phyloP scores from a whole-genome alignment of 1,284 basidiomycete genomes.

The Vanrija humicola region DNA sequence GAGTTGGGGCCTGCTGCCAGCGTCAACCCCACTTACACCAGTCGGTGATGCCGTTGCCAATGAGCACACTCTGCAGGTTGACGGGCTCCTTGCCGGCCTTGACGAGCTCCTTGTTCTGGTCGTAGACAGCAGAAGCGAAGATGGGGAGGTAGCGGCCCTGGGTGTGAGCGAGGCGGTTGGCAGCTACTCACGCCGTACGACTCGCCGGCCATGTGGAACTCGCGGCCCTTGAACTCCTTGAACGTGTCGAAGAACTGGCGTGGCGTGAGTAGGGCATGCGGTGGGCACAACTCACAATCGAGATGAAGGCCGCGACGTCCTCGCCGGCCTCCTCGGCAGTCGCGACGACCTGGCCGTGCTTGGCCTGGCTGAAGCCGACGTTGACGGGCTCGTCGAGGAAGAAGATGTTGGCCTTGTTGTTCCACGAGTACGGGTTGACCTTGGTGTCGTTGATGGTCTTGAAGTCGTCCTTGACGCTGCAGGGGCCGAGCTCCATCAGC shows the following conservation, averaged over 20 bases:
- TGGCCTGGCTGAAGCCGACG: slow-evolving; percentile 64
- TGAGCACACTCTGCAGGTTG: slow-evolving; percentile 75
- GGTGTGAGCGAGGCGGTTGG: no score
- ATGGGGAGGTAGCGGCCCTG: slow-evolving; percentile 72
- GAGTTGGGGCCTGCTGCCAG: background rate
- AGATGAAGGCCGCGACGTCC: slow-evolving; percentile 67
- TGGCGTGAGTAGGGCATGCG: slow-evolving; percentile 7
- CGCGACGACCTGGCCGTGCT: slow-evolving; percentile 60
- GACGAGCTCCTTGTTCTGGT: slow-evolving; percentile 64
- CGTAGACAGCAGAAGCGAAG: slow-evolving; percentile 72
- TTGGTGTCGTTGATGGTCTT: slow-evolving; percentile 45
- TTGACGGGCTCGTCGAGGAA: slow-evolving; percentile 54
- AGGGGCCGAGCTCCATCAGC: slow-evolving; percentile 54
- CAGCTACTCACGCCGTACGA: slow-evolving; percentile 27
- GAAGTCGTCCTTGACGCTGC: slow-evolving; percentile 40
- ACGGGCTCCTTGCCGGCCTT: slow-evolving; percentile 63
- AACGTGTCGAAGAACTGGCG: slow-evolving; percentile 65
- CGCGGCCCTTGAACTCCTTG: slow-evolving; percentile 59
- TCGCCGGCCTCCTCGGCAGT: slow-evolving; percentile 66
- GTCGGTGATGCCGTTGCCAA: slow-evolving; percentile 59
- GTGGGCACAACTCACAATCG: slow-evolving; percentile 49
- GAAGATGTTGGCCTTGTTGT: slow-evolving; percentile 50
- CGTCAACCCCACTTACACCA: background rate
- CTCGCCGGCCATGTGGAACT: slow-evolving; percentile 66
- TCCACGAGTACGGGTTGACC: slow-evolving; percentile 51